These are phyloP conservation scores for Globisporangium apiculatum DNA, from an alignment of 352 stramenopile species.

Conservation along the genomic window DNA sequence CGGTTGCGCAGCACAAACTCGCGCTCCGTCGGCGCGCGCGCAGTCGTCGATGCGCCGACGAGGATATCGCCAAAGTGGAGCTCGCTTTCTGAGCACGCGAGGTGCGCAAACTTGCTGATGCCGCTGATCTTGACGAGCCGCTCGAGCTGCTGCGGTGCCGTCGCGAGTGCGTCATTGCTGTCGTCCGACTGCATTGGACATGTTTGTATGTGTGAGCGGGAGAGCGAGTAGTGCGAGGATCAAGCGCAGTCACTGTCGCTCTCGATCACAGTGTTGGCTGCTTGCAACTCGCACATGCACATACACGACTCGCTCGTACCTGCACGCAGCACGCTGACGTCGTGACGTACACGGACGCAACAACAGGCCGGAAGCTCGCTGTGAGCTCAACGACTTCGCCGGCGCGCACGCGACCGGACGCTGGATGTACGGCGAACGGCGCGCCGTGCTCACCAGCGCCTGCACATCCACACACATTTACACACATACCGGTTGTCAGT, in stretches of 20 bases:
- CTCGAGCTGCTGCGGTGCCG: conserved; percentile 16
- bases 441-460: conserved; percentile 44
- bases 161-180: conserved; percentile 13
- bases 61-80: conserved; percentile 83
- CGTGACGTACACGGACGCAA: conserved; percentile 83
- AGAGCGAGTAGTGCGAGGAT: not conserved
- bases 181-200: conserved; percentile 20
- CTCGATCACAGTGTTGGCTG: not conserved
- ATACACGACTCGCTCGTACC: conserved; percentile 22
- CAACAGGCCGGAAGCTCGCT: conserved; percentile 58
- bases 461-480: conserved; percentile 5
- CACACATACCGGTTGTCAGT: not conserved
- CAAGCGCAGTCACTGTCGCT: not conserved
- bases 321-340: conserved; percentile 57
- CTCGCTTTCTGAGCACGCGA: conserved; percentile 70
- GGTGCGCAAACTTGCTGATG: conserved; percentile 88
- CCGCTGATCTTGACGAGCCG: conserved; percentile 81
- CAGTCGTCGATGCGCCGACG: conserved; percentile 41
- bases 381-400: conserved; percentile 60
- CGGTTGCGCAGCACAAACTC: conserved; percentile 88
- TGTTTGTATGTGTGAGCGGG: not conserved
- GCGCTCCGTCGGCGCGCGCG: conserved; percentile 44
- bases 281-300: too few relatives aligned
- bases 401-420: conserved; percentile 51
- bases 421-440: conserved; percentile 79